Base-by-base conservation (phyloP, 1,284 basidiomycete genomes). In the Cutaneotrichosporon cutaneum region DNA sequence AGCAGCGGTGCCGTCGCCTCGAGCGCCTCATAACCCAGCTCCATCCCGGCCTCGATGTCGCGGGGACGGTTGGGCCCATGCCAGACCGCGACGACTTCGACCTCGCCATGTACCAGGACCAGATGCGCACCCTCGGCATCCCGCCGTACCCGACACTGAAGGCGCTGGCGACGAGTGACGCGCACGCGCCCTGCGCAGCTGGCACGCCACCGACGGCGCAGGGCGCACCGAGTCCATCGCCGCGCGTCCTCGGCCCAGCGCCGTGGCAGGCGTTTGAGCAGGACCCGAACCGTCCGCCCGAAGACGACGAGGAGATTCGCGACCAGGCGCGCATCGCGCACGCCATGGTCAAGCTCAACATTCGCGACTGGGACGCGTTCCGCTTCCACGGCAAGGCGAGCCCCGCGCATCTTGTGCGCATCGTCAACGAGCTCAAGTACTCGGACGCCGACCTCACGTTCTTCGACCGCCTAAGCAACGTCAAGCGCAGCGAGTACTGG, bases 311-410 rank as follows among this genome's bases (percentile, higher is more conserved):
- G 4, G 63, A 68, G 11, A 60, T 54, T 3, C 61, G 68, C 16
- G 65, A 69, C 22, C 69, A 70, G 47, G 58, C 58, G 39, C 56
- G 35, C 26, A 66, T 76, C 5, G 71, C 69, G 0, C 63, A 68
- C 22, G 69, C 71, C 13, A 70, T 78, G 68, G 65, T 54, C 26
- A 69, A 69, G 54, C 66, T 78, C 6, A 68, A 75, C 30, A 64
- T 77, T 32, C 67, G 69, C 50, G 77, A 77, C 47, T 74, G 81
- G 2, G 77, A 70, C 22, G 70, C 81, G 36, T 64, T 62, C 61
- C 81, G 87, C 10, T 90, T 88, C 75, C 87, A 88, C 65, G 89
- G 89, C 1, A 87, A 89, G 70, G 87, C 87, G 1, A 89, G 88
- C 56, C 85, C 85, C 4, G 82, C 85, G 1, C 85, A 85, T 77